Evolutionary conservation across 2,329 filamentous ascomycete species (phyloP).

Genomic region (Trichoderma sp.): DNA sequence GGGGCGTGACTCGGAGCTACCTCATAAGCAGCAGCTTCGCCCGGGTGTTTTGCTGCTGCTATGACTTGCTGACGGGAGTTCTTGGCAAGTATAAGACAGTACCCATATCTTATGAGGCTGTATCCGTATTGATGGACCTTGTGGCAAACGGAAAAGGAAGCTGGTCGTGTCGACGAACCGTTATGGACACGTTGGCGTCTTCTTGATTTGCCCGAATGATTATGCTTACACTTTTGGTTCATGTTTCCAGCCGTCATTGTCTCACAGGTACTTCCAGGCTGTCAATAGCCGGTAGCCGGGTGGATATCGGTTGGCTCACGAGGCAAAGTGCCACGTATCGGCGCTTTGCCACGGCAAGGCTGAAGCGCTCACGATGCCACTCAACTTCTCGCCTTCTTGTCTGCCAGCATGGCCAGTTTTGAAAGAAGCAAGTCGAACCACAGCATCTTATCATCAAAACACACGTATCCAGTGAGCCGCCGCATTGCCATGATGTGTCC

Average conservation of each 20-base stretch:
- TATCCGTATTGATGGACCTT: not conserved
- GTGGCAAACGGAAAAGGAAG: conserved; percentile 12
- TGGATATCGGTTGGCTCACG: not conserved
- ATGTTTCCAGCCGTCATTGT: too few species aligned
- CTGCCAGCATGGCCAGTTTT: too few species aligned
- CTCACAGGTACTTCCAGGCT: too few species aligned
- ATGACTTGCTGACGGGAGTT: not conserved
- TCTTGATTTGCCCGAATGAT: too few species aligned
- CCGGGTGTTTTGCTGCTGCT: not conserved
- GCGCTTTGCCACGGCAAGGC: conserved; percentile 6
- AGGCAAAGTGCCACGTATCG: not conserved
- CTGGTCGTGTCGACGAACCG: not conserved
- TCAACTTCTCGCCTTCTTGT: too few species aligned
- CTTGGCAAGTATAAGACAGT: not conserved
- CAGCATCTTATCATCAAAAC: too few species aligned
- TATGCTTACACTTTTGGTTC: too few species aligned
- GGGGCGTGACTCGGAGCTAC: conserved; percentile 24
- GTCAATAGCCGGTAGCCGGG: not conserved
- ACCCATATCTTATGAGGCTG: not conserved
- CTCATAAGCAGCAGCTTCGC: not conserved
- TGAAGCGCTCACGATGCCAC: not conserved
- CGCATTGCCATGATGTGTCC: too few species aligned
- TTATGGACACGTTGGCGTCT: not conserved
- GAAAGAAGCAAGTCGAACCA: too few species aligned
- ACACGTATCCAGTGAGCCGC: too few species aligned